Base-by-base conservation (phyloP, 495 filamentous ascomycete species). In the Penicillium waksmanii region DNA sequence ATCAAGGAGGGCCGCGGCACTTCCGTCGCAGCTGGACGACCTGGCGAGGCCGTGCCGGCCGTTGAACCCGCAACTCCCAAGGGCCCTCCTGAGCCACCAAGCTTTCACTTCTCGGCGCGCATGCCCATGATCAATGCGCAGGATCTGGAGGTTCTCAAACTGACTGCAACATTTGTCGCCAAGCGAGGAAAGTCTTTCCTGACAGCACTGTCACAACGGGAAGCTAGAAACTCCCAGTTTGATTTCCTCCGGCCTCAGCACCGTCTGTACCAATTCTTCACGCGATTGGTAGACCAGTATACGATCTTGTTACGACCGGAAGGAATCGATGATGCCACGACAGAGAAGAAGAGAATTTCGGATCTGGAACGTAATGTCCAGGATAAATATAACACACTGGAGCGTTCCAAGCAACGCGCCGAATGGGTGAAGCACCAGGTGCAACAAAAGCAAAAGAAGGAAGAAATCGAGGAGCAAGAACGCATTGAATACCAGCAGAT, bases 121-220 rank as follows among this genome's bases (percentile, higher is more conserved):
- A 97, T 98, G 93, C 95, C 95, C 60, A 96, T 90, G 66, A 97
- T 98, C 77, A 93, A 85, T 77, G 91, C 96, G 60, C 88, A 95
- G 75, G 95, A 98, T 83, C 80, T 98, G 60, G 96, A 98, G 58
- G 88, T 98, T 55, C 87, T 98, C 58, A 87, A 88, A 63, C 78
- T 96, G 66, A 97, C 95, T 27, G 96, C 95, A 25, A 75, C 96
- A 38, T 96, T 90, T 74, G 91, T 92, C 60, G 95, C 96, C 44
- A 92, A 90, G 72, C 90, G 94, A 72, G 96, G 95, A 5, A 87
- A 93, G 60, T 85, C 86, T 19, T 98, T 92, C 73, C 89, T 96
- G 85, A 98, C 92, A 5, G 83, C 87, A 33, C 78, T 98, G 53
- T 88, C 87, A 8, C 93, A 96, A 70, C 84, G 91, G 55, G 95